phyloP scores from a whole-genome alignment of 2,329 filamentous ascomycete species.

The Cercospora sojina region DNA sequence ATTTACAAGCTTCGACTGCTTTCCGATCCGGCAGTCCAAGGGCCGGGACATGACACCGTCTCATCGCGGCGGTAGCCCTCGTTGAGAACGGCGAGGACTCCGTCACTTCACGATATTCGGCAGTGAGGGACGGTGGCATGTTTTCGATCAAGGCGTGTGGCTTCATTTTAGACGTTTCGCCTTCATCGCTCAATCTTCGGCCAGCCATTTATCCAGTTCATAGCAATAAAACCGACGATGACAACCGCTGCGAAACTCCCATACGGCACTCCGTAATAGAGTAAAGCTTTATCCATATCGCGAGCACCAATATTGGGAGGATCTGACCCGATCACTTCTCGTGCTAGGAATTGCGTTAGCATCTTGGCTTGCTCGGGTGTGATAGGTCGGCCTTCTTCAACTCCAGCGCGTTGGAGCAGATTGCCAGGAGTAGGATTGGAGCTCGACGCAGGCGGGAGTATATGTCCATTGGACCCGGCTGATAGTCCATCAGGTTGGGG shows the following conservation, averaged over 20 bases:
- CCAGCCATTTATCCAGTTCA: conserved; percentile 42
- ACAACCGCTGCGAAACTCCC: conserved; percentile 35
- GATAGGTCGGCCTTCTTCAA: conserved; percentile 37
- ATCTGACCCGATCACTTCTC: conserved; percentile 31
- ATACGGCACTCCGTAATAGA: conserved; percentile 34
- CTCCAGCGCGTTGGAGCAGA: conserved; percentile 34
- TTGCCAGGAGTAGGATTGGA: conserved; percentile 30
- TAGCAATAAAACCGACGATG: conserved; percentile 34
- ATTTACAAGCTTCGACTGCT: neutral
- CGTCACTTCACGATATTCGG: neutral
- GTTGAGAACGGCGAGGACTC: neutral
- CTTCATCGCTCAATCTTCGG: conserved; percentile 48
- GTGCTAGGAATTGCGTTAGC: conserved; percentile 33
- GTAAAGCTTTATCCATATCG: conserved; percentile 22
- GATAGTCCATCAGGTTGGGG: conserved; percentile 23
- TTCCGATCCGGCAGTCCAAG: neutral
- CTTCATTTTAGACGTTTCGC: neutral
- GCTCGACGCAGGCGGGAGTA: conserved; percentile 20
- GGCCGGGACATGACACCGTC: neutral
- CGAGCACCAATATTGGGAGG: conserved; percentile 8
- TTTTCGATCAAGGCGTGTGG: neutral
- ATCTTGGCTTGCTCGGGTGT: conserved; percentile 37
- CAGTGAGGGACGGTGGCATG: neutral
- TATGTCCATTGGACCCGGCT: conserved; percentile 31
- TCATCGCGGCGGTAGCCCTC: neutral